Conservation (phyloP, 2,329 filamentous ascomycete species). For the Phoma herbarum region DNA sequence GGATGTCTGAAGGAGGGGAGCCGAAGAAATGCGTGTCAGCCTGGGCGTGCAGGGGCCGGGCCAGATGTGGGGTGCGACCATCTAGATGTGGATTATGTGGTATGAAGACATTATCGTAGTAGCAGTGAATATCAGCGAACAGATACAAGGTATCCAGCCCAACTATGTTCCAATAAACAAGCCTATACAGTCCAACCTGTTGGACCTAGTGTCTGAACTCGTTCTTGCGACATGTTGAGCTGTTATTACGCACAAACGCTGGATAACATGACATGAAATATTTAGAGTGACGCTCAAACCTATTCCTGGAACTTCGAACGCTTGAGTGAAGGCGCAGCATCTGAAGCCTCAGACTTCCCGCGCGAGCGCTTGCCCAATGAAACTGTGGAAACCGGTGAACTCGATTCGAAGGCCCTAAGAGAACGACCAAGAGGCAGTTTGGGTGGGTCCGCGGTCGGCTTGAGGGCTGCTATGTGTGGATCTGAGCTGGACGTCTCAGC, state of each 20-base stretch:
- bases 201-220: neutral
- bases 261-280: neutral
- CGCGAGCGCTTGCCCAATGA: slow-evolving; percentile 1
- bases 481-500: neutral
- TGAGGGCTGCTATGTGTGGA: neutral
- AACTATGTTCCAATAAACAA: neutral
- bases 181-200: neutral
- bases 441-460: too few relatives aligned
- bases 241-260: neutral
- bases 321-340: neutral
- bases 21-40: slow-evolving; percentile 5
- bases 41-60: neutral
- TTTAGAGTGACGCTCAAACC: neutral
- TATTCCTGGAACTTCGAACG: neutral
- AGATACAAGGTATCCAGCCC: neutral
- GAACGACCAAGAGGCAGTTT: neutral
- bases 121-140: neutral
- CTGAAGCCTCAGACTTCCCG: neutral
- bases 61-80: neutral
- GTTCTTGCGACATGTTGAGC: neutral
- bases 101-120: neutral
- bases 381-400: neutral
- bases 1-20: slow-evolving; percentile 6
- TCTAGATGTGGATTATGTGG: neutral
- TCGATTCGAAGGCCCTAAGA: neutral